phyloP scores from a whole-genome alignment of 306 rosid genomes.

The Fagus crenata region DNA sequence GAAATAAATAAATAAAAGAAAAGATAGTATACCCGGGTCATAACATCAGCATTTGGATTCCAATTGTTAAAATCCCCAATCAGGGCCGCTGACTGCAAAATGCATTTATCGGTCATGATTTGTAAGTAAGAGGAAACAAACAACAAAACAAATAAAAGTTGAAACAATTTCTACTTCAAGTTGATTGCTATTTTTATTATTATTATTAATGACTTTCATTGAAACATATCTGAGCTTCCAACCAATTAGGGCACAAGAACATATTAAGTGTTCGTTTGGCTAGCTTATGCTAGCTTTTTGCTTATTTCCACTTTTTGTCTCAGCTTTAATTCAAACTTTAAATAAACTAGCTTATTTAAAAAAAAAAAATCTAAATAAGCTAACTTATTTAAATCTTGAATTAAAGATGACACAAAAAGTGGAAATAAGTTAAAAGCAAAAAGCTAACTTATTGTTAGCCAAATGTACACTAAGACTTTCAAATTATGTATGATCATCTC shows the following conservation, averaged over 20 bases:
- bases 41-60: slow-evolving; percentile 85
- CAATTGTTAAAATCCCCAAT: slow-evolving; percentile 96
- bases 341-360: no score
- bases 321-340: no score
- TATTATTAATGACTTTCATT: background rate
- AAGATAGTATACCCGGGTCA: slow-evolving; percentile 70
- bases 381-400: no score
- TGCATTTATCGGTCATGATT: slow-evolving; percentile 13
- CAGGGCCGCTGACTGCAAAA: slow-evolving; percentile 83
- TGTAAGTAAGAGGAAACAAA: slow-evolving; percentile 2
- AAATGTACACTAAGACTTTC: background rate
- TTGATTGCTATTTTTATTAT: background rate
- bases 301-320: no score
- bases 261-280: no score
- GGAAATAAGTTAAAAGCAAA: no score
- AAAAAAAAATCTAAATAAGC: no score
- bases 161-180: background rate
- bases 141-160: background rate
- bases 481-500: background rate
- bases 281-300: no score
- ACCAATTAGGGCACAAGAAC: background rate
- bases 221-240: background rate
- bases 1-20: background rate
- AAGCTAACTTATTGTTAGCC: no score
- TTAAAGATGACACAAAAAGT: no score